Evolutionary conservation across 805 yeast genomes (phyloP), one percentile per base, ranked within the genome.

Genomic region (Wickerhamomyces queroliae): DNA sequence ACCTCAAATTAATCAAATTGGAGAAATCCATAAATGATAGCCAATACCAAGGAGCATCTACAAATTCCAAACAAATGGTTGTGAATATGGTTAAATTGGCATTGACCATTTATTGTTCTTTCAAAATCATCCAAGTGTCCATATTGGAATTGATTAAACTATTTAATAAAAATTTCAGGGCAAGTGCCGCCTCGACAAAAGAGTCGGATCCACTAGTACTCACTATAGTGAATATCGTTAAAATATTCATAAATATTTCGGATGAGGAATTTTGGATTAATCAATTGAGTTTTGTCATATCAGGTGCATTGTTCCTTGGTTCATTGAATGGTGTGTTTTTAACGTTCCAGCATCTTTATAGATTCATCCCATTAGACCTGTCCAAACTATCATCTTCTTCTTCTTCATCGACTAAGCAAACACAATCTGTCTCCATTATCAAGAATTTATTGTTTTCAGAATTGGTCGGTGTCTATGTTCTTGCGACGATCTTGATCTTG

Each of bases 251-350:
- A 16, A 49, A 59, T 11, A 58, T 63, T 25, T 58, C 61, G 28
- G 66, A 64, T 35, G 54, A 65, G 16, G 66, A 65, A 18, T 53
- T 63, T 4, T 44, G 64, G 2, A 50, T 62, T 5, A 66, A 57
- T 38, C 68, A 63, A 37, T 49, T 66, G 13, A 65, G 69, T 33
- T 68, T 82, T 42, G 45, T 76, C 3, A 52, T 82, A 13, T 76
- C 86, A 1, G 76, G 81, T 10, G 67, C 72, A 13, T 63, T 83
- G 38, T 82, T 83, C 48, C 51, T 75, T 1, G 71, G 83, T 42
- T 78, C 87, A 1, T 70, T 83, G 48, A 78, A 83, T 20, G 80
- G 80, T 40, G 89, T 83, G 1, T 56, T 71, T 35, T 61, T 70
- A 30, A 80, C 90, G 0, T 71, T 82, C 42, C 70, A 75, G 31